Evolutionary conservation across 257 asterid species (phyloP), one percentile per base, ranked within the genome.

Genomic region (Linaria vulgaris): DNA sequence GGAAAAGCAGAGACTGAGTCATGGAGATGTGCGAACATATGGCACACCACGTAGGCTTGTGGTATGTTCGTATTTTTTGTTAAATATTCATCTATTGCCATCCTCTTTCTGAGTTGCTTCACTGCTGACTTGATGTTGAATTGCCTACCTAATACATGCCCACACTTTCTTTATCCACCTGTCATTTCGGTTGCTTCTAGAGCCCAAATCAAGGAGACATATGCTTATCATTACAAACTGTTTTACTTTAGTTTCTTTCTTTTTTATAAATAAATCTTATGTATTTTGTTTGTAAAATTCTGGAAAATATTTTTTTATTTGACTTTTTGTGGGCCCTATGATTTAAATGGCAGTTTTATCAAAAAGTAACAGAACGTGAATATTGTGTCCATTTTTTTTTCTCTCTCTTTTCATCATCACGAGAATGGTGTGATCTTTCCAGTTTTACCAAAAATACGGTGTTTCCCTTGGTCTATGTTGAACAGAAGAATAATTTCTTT

Each of bases 21-120:
- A 89, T 66, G 94, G 83, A 61, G 82, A 85, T 73, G 87, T 92
- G 74, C 82, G 74, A 68, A 72, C 91, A 49, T 76, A 37, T 73
- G 96, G 99, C 72, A 89, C 99, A 44, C 96, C 99, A 46, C 97
- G 97, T 39, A 86, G 99, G 71, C 84, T 92, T 69, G 96, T 89
- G 85, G 99, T 92, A 80, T 71, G 86, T 60, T 75, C 34, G 46
- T 45, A 53, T 51, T 60, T 66, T 14, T 44, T 47, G 34, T 67
- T 66, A 41, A n/a, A 48, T 65, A 41, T 59, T 63, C 72, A 53
- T 57, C 44, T 47, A 12, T 52, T 64, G 54, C 25, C 41, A 47
- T 54, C 44, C 52, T 48, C 48, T 74, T 30, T 24, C 48, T 34
- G n/a, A 45, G 46, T 54, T 74, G 63, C 47, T 39, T 15, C 34